Percentiles rank a stretch among this genome's conserved stretches.
phyloP scores from a whole-genome alignment of 768 basidiomycete species.

The Russula abietina region DNA sequence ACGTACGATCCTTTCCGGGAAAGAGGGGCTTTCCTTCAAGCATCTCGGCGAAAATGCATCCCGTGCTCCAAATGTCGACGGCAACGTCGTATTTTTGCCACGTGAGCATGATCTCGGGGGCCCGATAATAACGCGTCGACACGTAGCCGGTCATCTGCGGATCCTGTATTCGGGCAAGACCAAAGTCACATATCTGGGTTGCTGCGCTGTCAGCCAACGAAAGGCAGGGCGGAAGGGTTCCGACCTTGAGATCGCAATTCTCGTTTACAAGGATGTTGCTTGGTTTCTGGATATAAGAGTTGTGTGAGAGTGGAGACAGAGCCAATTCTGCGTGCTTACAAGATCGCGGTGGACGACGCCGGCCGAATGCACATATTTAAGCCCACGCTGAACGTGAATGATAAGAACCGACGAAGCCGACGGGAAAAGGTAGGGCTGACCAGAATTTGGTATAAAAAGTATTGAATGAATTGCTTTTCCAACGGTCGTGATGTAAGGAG shows the following conservation, averaged over 20 bases:
- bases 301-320: background rate
- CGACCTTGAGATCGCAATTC: slow-evolving; percentile 96
- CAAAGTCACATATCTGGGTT: slow-evolving; percentile 93
- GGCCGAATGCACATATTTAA: slow-evolving; percentile 99
- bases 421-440: slow-evolving; percentile 40
- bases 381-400: slow-evolving; percentile 62
- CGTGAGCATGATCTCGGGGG: slow-evolving; percentile 99
- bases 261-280: slow-evolving; percentile 99
- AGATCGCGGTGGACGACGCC: slow-evolving; percentile 98
- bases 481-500: slow-evolving; percentile 92
- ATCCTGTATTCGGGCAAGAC: slow-evolving; percentile 96
- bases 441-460: slow-evolving; percentile 98
- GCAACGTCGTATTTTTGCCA: slow-evolving; percentile 99
- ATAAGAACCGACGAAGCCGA: slow-evolving; percentile 2
- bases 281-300: slow-evolving; percentile 62
- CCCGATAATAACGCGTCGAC: slow-evolving; percentile 97
- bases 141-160: slow-evolving; percentile 99
- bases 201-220: slow-evolving; percentile 5
- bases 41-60: slow-evolving; percentile 99
- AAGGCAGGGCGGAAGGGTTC: slow-evolving; percentile 23
- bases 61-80: slow-evolving; percentile 99
- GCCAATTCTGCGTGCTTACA: slow-evolving; percentile 39
- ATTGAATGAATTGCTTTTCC: slow-evolving; percentile 99
- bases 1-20: slow-evolving; percentile 98
- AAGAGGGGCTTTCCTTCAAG: slow-evolving; percentile 97